Percentiles rank a stretch among this genome's conserved stretches.
These are phyloP conservation scores for Ophiobolus disseminans DNA, from an alignment of 2,329 filamentous ascomycete genomes.

Conservation along the genomic window DNA sequence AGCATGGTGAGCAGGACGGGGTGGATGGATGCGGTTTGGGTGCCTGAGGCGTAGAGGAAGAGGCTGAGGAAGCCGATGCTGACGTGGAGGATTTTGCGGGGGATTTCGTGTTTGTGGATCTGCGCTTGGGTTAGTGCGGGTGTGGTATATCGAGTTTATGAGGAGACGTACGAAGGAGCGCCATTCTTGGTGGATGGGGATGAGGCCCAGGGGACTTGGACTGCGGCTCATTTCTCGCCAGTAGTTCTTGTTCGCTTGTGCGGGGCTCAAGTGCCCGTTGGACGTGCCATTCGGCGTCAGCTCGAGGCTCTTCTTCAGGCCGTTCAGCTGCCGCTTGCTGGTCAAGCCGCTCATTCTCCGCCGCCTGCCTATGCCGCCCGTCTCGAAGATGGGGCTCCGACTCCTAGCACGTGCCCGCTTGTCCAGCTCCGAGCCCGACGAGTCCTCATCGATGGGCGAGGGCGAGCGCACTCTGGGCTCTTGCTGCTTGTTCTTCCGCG, in stretches of 20 bases:
- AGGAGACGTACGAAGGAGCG: slow-evolving; percentile 73
- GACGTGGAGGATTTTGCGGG: slow-evolving; percentile 89
- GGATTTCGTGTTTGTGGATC: slow-evolving; percentile 92
- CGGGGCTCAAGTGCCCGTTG: slow-evolving; percentile 76
- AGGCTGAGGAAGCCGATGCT: slow-evolving; percentile 95
- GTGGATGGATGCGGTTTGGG: slow-evolving; percentile 78
- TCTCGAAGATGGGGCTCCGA: slow-evolving; percentile 66
- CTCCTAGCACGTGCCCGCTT: slow-evolving; percentile 72
- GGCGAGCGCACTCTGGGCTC: slow-evolving; percentile 62
- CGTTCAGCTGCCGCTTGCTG: slow-evolving; percentile 51
- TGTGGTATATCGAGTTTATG: background rate
- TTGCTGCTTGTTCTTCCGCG: slow-evolving; percentile 62
- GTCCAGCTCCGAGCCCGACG: slow-evolving; percentile 62
- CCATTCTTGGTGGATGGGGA: slow-evolving; percentile 94
- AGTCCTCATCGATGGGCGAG: slow-evolving; percentile 67
- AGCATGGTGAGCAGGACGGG: slow-evolving; percentile 82
- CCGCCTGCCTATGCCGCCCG: slow-evolving; percentile 34
- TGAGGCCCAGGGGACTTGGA: slow-evolving; percentile 89
- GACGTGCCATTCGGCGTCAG: slow-evolving; percentile 50
- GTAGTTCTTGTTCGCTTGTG: slow-evolving; percentile 70
- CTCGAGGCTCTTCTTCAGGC: slow-evolving; percentile 50
- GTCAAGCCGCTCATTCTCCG: slow-evolving; percentile 62
- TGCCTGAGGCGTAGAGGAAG: slow-evolving; percentile 80
- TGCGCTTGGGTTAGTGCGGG: slow-evolving; percentile 31
- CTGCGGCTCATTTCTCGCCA: slow-evolving; percentile 91